Conservation (phyloP, 2,329 filamentous ascomycete genomes). For the Colletotrichum tanaceti region DNA sequence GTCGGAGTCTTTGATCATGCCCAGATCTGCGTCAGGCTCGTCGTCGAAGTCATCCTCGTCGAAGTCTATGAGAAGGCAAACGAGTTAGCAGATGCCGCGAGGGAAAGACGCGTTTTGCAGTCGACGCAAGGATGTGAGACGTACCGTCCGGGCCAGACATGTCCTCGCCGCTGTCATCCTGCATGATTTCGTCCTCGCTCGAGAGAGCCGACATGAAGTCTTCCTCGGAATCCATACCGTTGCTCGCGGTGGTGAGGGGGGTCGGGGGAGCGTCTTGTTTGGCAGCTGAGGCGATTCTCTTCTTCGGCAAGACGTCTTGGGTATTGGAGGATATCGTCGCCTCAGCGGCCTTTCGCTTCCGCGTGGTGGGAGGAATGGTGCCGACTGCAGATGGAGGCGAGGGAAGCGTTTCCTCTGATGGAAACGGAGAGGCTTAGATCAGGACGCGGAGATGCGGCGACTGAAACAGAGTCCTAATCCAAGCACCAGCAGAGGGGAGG, state of each 20-base stretch:
- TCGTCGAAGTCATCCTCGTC: conserved; percentile 68
- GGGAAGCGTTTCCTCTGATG: conserved; percentile 34
- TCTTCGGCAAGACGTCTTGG: conserved; percentile 59
- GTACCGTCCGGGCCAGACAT: conserved; percentile 65
- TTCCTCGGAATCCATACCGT: conserved; percentile 93
- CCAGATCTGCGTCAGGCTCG: conserved; percentile 66
- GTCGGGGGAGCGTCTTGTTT: conserved; percentile 60
- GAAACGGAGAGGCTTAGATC: conserved; percentile 12
- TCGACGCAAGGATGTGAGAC: conserved; percentile 39
- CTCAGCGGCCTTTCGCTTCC: conserved; percentile 75
- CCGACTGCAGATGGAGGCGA: conserved; percentile 45
- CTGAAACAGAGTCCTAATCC: background rate
- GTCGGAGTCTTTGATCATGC: conserved; percentile 70
- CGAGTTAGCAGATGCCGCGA: conserved; percentile 22
- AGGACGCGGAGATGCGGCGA: background rate
- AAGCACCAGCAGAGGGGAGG: background rate
- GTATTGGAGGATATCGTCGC: conserved; percentile 65
- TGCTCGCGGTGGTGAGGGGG: conserved; percentile 64
- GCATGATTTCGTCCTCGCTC: conserved; percentile 79
- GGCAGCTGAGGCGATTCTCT: conserved; percentile 68
- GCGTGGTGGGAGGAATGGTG: conserved; percentile 70
- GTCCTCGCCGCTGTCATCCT: conserved; percentile 83
- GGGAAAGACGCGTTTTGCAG: conserved; percentile 38
- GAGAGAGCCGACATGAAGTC: conserved; percentile 89
- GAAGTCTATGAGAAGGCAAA: conserved; percentile 59